Conservation (phyloP, 129 eudicot genomes). For the Mikania micrantha region DNA sequence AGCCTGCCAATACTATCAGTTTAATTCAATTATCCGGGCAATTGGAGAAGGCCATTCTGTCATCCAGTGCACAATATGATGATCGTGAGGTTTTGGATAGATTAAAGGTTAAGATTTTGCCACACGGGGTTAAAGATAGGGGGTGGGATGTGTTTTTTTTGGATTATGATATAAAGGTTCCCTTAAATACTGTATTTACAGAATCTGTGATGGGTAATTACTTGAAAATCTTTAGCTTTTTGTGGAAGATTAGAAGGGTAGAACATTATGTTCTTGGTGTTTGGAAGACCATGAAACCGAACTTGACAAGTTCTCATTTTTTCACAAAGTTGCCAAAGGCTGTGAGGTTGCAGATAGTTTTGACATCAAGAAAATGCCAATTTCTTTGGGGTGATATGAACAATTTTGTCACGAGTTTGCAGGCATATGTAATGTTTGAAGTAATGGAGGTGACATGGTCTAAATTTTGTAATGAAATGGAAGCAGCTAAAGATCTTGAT, state of each 20-base stretch:
- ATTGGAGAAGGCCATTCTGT: constrained; percentile 65
- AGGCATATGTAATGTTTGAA: constrained; percentile 87
- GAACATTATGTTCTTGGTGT: constrained; percentile 74
- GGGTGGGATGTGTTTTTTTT: constrained; percentile 91
- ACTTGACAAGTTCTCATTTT: constrained; percentile 48
- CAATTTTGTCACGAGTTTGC: constrained; percentile 76
- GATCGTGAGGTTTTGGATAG: constrained; percentile 66
- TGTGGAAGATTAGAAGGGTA: constrained; percentile 91
- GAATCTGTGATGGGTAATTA: constrained; percentile 77
- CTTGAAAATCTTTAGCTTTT: constrained; percentile 67
- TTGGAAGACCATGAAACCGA: constrained; percentile 93
- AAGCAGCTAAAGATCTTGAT: constrained; percentile 82
- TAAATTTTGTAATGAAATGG: constrained; percentile 69
- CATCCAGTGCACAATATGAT: constrained; percentile 88
- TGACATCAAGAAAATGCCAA: constrained; percentile 69
- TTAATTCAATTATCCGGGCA: constrained; percentile 71
- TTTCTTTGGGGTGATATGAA: constrained; percentile 91
- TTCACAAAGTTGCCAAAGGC: constrained; percentile 45
- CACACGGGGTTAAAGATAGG: constrained; percentile 58
- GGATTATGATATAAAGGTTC: constrained; percentile 69
- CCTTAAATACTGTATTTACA: constrained; percentile 67
- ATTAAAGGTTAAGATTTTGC: constrained; percentile 88
- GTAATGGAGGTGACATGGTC: constrained; percentile 90
- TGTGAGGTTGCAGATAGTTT: constrained; percentile 48
- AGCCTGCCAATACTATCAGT: constrained; percentile 80